phyloP scores from a whole-genome alignment of 2,329 filamentous ascomycete genomes.

The Penicillium sp. region DNA sequence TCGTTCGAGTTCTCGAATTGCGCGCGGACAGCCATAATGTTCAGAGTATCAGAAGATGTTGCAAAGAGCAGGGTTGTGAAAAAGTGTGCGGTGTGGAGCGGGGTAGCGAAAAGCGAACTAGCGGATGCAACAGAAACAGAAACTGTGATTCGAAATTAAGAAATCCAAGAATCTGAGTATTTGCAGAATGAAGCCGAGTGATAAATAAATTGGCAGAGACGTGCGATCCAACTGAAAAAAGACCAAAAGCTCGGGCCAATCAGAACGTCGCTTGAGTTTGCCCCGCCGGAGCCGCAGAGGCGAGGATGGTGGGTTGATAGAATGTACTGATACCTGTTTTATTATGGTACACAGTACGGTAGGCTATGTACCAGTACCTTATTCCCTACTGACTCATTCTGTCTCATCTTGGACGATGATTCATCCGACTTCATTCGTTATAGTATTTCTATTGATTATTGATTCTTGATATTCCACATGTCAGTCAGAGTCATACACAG shows the following conservation, averaged over 20 bases:
- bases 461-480: not conserved
- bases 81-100: slow-evolving; percentile 7
- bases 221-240: slow-evolving; percentile 20
- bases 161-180: not conserved
- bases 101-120: slow-evolving; percentile 15
- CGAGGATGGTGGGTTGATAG: slow-evolving; percentile 4
- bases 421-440: not conserved
- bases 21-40: slow-evolving; percentile 50
- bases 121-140: not conserved
- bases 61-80: not conserved
- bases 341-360: rapidly evolving
- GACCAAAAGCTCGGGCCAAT: slow-evolving; percentile 28
- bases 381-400: slow-evolving; percentile 24
- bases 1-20: slow-evolving; percentile 54
- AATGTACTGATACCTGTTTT: slow-evolving; percentile 9
- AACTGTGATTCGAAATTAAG: not conserved
- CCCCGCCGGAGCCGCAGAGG: slow-evolving; percentile 20
- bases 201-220: slow-evolving; percentile 15
- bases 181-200: slow-evolving; percentile 6
- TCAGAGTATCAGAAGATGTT: slow-evolving; percentile 4
- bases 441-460: not conserved
- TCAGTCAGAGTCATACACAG: not conserved
- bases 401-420: slow-evolving; percentile 24
- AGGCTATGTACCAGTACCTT: slow-evolving; percentile 7
- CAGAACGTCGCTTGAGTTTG: slow-evolving; percentile 3